A percentile compares a stretch with the other conserved stretches of the same genome.
phyloP scores from a whole-genome alignment of 2,329 filamentous ascomycete species.

The Curvularia lunata region DNA sequence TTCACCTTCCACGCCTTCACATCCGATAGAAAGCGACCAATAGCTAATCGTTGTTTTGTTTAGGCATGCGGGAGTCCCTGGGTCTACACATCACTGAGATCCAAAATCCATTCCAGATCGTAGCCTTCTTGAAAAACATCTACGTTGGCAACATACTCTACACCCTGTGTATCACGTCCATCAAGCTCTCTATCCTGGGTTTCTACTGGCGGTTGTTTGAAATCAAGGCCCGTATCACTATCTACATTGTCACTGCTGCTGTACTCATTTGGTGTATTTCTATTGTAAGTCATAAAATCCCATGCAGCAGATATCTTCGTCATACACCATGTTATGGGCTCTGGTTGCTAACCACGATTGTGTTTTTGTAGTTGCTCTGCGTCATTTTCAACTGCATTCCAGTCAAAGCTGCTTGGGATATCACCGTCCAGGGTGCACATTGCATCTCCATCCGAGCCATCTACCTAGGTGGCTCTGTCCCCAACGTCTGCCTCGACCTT shows the following conservation, averaged over 20 bases:
- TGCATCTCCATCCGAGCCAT: conserved; percentile 28
- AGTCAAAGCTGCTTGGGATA: conserved; percentile 30
- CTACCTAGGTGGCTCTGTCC: conserved; percentile 33
- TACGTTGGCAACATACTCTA: conserved; percentile 32
- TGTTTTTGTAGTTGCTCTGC: conserved; percentile 19
- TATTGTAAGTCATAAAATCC: conserved; percentile 19
- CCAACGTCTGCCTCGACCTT: conserved; percentile 34
- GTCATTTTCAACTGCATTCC: conserved; percentile 32
- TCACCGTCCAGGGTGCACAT: conserved; percentile 25
- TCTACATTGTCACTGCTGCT: conserved; percentile 18
- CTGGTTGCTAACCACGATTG: conserved; percentile 1
- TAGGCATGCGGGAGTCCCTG: conserved; percentile 26
- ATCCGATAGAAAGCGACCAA: not conserved
- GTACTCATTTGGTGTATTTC: conserved; percentile 28
- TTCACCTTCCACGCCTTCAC: not conserved
- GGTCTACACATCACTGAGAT: conserved; percentile 23
- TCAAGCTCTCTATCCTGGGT: conserved; percentile 34
- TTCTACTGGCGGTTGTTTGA: conserved; percentile 38
- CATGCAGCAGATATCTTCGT: too few relatives aligned
- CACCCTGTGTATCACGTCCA: conserved; percentile 19
- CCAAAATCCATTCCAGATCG: conserved; percentile 12
- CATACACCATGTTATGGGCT: too few relatives aligned
- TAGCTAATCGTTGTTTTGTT: not conserved
- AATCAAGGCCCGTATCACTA: conserved; percentile 21
- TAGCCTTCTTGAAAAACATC: conserved; percentile 25